phyloP scores from a whole-genome alignment of 257 asterid genomes.

The Forsythia viridissima region DNA sequence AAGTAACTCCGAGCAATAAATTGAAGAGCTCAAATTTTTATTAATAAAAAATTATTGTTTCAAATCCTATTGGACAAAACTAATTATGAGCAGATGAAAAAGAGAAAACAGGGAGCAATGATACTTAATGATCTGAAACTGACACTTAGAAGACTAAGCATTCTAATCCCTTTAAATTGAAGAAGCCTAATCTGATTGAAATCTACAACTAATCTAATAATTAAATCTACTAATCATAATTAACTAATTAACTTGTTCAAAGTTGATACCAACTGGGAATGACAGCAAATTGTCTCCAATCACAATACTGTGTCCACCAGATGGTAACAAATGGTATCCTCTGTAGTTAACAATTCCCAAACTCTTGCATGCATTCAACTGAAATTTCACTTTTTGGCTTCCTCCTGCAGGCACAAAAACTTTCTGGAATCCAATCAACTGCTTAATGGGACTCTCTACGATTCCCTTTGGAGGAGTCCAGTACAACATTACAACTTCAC shows the following conservation, averaged over 20 bases:
- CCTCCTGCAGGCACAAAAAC: constrained; percentile 28
- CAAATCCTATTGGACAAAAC: no score
- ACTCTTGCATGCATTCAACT: constrained; percentile 36
- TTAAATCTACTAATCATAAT: not conserved
- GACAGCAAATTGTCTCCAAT: constrained; percentile 31
- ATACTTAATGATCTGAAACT: not conserved
- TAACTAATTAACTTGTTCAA: constrained; percentile 6
- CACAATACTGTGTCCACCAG: constrained; percentile 35
- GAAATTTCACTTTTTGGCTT: constrained; percentile 21
- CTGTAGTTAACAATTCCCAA: constrained; percentile 34
- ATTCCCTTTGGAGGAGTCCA: constrained; percentile 31
- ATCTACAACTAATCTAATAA: not conserved
- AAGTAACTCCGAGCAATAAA: no score
- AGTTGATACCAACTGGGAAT: constrained; percentile 18
- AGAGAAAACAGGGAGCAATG: not conserved
- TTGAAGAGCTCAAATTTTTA: no score
- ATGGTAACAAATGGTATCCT: constrained; percentile 34
- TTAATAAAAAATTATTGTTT: no score
- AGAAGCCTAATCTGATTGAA: not conserved
- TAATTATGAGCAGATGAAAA: not conserved
- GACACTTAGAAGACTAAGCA: not conserved
- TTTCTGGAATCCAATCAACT: constrained; percentile 40
- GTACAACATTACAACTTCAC: constrained; percentile 35
- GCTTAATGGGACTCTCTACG: constrained; percentile 32
- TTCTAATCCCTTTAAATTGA: not conserved